Percentiles rank a stretch among this genome's conserved stretches.
Conservation (phyloP, 257 asterid genomes). For the Solanum dulcamara region DNA sequence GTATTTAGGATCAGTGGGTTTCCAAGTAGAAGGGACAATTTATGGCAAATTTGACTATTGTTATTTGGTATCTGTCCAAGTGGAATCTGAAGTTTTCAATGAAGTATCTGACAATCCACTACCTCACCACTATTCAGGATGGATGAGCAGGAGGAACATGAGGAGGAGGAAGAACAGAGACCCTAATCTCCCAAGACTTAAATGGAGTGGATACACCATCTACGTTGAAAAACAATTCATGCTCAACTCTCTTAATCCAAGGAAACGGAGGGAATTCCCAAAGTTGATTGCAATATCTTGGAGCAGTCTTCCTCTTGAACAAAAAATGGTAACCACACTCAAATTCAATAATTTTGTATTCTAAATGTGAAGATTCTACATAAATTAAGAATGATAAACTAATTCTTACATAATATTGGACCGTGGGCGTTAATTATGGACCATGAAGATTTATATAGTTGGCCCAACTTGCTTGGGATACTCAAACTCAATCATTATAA, state of each 20-base stretch:
- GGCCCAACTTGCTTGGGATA: neutral
- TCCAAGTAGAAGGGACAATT: too few species aligned
- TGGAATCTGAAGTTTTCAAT: conserved; percentile 43
- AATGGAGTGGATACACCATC: conserved; percentile 70
- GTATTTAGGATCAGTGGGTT: too few species aligned
- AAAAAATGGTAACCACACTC: conserved; percentile 27
- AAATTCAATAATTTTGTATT: neutral
- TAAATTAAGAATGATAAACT: too few species aligned
- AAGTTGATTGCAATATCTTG: conserved; percentile 68
- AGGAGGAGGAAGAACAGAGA: conserved; percentile 27
- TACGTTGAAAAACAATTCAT: conserved; percentile 47
- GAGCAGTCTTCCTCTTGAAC: conserved; percentile 45
- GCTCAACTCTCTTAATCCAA: conserved; percentile 42
- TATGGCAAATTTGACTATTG: too few species aligned
- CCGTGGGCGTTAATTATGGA: too few species aligned
- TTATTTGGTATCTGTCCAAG: too few species aligned
- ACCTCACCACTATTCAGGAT: too few species aligned
- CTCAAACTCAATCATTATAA: neutral
- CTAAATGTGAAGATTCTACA: neutral
- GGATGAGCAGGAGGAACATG: neutral
- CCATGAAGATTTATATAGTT: too few species aligned
- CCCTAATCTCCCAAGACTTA: conserved; percentile 56
- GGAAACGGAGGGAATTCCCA: conserved; percentile 53
- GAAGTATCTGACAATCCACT: conserved; percentile 36
- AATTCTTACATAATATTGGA: too few species aligned